A percentile compares a stretch with the other conserved stretches of the same genome.
These are phyloP conservation scores for Vanrija sp. DNA, from an alignment of 1,284 basidiomycete genomes.

Conservation along the genomic window DNA sequence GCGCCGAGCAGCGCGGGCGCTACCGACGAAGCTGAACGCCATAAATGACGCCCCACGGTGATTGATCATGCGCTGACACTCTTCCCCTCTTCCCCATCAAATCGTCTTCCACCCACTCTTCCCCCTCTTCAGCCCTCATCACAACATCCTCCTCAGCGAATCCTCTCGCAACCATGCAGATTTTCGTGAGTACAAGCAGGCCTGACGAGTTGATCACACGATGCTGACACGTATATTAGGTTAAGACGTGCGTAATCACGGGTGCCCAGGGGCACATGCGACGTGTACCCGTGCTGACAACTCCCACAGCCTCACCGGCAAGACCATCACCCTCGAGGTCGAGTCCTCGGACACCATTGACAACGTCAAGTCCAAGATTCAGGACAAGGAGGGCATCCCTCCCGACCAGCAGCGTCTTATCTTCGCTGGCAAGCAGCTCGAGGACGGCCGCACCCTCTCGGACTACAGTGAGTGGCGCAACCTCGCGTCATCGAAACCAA, in stretches of 20 bases:
- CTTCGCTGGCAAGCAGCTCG: constrained; percentile 92
- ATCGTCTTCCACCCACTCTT: not conserved
- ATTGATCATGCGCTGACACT: not conserved
- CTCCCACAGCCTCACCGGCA: constrained; percentile 56
- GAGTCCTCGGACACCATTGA: constrained; percentile 60
- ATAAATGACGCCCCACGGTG: not conserved
- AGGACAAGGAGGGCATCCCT: constrained; percentile 67
- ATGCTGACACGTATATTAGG: not conserved
- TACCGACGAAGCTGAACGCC: too few species aligned
- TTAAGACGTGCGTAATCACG: constrained; percentile 8
- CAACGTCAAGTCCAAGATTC: constrained; percentile 59
- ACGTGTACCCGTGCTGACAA: constrained; percentile 1
- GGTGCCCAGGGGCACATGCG: too few species aligned
- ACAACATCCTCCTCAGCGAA: not conserved
- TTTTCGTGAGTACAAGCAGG: constrained; percentile 7
- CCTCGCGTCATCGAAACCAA: not conserved
- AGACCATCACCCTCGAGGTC: constrained; percentile 59
- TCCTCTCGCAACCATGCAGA: constrained; percentile 5
- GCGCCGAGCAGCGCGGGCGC: too few species aligned
- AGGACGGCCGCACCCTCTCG: constrained; percentile 87
- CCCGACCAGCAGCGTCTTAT: constrained; percentile 92
- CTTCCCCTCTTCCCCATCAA: not conserved
- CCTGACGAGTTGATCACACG: too few species aligned
- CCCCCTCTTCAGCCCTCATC: not conserved
- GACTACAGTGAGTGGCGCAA: constrained; percentile 65